Conservation (phyloP, 2,329 filamentous ascomycete genomes). For the Beauveria scarabaeidicola region DNA sequence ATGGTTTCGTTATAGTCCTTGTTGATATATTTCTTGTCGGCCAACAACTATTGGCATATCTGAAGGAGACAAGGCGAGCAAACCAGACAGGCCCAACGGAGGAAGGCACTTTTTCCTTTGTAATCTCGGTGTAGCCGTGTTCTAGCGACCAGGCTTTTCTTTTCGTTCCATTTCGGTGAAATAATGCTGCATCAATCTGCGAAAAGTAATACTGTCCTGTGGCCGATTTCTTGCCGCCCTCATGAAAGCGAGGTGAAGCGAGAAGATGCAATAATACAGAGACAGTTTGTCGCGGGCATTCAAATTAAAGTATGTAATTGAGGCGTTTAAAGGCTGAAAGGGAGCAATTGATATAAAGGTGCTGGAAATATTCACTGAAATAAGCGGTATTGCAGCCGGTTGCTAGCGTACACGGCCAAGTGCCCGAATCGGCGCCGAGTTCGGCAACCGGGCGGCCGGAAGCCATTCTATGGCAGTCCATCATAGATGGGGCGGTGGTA, state of each 20-base stretch:
- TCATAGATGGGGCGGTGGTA: neutral
- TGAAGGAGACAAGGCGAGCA: too few relatives aligned
- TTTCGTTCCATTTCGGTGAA: too few relatives aligned
- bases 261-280: too few relatives aligned
- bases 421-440: conserved; percentile 18
- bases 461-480: too few relatives aligned
- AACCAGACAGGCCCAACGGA: too few relatives aligned
- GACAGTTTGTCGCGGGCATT: neutral
- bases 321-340: neutral
- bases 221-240: neutral
- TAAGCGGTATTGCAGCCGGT: conserved; percentile 2
- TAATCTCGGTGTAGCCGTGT: too few relatives aligned
- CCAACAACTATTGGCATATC: neutral
- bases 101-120: too few relatives aligned
- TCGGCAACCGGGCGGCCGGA: conserved; percentile 13
- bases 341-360: neutral
- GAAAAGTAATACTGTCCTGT: too few relatives aligned
- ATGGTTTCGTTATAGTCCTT: neutral
- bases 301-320: neutral
- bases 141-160: too few relatives aligned
- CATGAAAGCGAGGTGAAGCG: neutral
- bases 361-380: conserved; percentile 8
- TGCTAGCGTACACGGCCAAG: neutral
- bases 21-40: neutral
- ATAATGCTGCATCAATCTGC: too few relatives aligned